phyloP scores from a whole-genome alignment of 768 basidiomycete genomes.

The Tricholoma saponaceum region DNA sequence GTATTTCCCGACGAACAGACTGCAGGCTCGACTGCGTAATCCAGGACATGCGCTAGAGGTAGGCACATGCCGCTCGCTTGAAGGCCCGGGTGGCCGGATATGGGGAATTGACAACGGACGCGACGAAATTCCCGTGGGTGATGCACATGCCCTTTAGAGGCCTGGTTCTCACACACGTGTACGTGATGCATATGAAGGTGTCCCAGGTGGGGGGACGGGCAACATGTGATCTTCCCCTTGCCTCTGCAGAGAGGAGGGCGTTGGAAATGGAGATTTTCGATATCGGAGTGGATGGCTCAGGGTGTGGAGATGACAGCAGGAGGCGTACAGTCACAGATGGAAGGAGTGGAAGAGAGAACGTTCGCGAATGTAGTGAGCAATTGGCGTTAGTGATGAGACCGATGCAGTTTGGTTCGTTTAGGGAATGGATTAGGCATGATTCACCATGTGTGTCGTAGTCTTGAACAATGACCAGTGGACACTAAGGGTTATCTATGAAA shows the following conservation, averaged over 20 bases:
- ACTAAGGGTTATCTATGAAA: constrained; percentile 29
- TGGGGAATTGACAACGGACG: constrained; percentile 70
- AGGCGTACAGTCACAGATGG: constrained; percentile 80
- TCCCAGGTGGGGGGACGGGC: constrained; percentile 43
- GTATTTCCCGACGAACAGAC: constrained; percentile 72
- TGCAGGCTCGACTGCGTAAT: constrained; percentile 84
- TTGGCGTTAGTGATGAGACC: constrained; percentile 92
- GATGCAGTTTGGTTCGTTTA: constrained; percentile 76
- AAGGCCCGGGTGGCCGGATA: constrained; percentile 69
- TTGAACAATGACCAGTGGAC: constrained; percentile 90
- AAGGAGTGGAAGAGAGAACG: constrained; percentile 68
- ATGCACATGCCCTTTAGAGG: constrained; percentile 93
- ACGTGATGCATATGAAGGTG: constrained; percentile 53
- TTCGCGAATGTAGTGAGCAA: constrained; percentile 75
- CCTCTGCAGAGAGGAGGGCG: constrained; percentile 66
- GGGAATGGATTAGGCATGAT: constrained; percentile 81
- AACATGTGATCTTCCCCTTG: constrained; percentile 16
- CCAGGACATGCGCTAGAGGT: constrained; percentile 92
- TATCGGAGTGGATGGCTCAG: constrained; percentile 40
- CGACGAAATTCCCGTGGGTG: constrained; percentile 81
- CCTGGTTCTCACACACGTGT: constrained; percentile 87
- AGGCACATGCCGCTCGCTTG: constrained; percentile 64
- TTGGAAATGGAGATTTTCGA: constrained; percentile 64
- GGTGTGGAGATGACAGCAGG: constrained; percentile 55
- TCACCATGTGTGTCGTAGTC: constrained; percentile 96